A percentile compares a stretch with the other conserved stretches of the same genome.
These are phyloP conservation scores for Mycena rosella DNA, from an alignment of 768 basidiomycete genomes.

Conservation along the genomic window DNA sequence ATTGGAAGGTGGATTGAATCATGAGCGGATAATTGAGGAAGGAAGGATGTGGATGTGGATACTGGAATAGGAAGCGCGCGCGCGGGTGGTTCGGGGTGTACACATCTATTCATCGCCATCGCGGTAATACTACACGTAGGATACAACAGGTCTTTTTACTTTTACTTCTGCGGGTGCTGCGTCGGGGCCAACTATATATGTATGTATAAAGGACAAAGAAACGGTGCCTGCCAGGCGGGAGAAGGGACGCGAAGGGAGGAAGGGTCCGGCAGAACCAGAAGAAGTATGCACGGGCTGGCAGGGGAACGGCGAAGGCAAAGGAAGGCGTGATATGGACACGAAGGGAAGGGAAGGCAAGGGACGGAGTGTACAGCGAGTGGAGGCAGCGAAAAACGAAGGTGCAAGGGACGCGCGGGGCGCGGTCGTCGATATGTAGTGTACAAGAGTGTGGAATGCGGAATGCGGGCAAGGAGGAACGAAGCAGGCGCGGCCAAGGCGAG, in stretches of 20 bases:
- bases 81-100: too few relatives aligned
- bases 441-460: too few relatives aligned
- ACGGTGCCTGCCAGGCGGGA: slow-evolving; percentile 19
- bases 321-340: background rate
- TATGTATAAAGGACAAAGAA: background rate
- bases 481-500: background rate
- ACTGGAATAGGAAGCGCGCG: too few relatives aligned
- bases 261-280: background rate
- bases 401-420: too few relatives aligned
- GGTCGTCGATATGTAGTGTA: slow-evolving; percentile 20
- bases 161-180: slow-evolving; percentile 8
- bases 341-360: background rate
- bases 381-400: too few relatives aligned
- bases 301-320: background rate
- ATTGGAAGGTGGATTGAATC: too few relatives aligned
- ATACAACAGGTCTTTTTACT: slow-evolving; percentile 34
- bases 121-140: slow-evolving; percentile 18
- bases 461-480: too few relatives aligned
- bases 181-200: slow-evolving; percentile 11
- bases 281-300: slow-evolving; percentile 14
- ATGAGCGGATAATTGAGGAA: too few relatives aligned
- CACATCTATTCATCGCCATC: slow-evolving; percentile 1
- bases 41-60: too few relatives aligned
- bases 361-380: slow-evolving; percentile 8
- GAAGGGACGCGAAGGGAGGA: slow-evolving; percentile 6